phyloP scores from a whole-genome alignment of 306 rosid genomes.

The Fagus crenata region DNA sequence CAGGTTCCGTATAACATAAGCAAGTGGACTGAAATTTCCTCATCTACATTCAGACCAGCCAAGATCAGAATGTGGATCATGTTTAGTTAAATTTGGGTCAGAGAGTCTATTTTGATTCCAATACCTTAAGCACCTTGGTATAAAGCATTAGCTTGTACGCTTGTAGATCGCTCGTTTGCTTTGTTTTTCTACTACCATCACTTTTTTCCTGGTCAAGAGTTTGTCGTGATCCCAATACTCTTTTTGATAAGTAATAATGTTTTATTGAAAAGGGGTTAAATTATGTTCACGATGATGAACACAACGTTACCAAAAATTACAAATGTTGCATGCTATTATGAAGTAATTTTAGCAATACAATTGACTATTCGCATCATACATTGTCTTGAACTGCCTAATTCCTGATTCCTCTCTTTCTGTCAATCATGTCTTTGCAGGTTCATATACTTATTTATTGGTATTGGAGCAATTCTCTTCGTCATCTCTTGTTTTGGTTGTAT shows the following conservation, averaged over 20 bases:
- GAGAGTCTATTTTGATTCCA: neutral
- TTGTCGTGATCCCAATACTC: too few species aligned
- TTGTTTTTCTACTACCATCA: neutral
- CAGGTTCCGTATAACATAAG: neutral
- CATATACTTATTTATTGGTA: conserved; percentile 78
- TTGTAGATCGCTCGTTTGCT: neutral
- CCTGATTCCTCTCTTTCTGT: conserved; percentile 10
- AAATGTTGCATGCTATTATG: too few species aligned
- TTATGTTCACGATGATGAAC: too few species aligned
- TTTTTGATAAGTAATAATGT: too few species aligned
- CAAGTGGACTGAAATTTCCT: neutral
- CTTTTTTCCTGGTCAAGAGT: neutral
- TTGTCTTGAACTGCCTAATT: conserved; percentile 21
- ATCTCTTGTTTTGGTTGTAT: conserved; percentile 87
- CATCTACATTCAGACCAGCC: neutral
- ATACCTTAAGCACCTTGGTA: neutral
- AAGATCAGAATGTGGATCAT: too few species aligned
- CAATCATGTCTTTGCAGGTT: conserved; percentile 63
- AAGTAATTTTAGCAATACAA: neutral
- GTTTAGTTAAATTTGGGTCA: neutral
- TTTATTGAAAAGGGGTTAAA: too few species aligned
- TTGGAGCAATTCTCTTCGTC: conserved; percentile 68
- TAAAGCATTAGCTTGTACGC: neutral
- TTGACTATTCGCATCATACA: conserved; percentile 11
- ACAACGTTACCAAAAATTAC: too few species aligned